Percentiles rank a stretch among this genome's conserved stretches.
Conservation (phyloP, 2,329 filamentous ascomycete genomes). For the Thelonectria discophora region DNA sequence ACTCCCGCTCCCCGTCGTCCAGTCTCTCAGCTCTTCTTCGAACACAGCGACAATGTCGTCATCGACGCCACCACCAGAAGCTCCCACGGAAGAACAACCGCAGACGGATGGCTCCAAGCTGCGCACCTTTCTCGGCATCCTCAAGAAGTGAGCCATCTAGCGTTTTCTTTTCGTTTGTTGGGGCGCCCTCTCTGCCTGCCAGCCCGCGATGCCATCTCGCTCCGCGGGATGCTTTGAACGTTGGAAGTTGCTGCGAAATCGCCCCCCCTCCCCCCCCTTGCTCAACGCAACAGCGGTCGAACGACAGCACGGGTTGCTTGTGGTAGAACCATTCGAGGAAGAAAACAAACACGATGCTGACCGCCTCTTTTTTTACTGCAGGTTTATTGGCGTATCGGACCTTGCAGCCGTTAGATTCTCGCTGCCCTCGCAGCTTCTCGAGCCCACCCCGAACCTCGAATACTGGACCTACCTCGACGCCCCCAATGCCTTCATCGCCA, state of each 20-base stretch:
- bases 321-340: constrained; percentile 8
- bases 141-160: constrained; percentile 77
- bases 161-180: not conserved
- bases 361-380: constrained; percentile 48
- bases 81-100: constrained; percentile 53
- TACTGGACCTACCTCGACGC: constrained; percentile 99
- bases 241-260: constrained; percentile 28
- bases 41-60: constrained; percentile 48
- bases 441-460: constrained; percentile 96
- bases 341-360: constrained; percentile 38
- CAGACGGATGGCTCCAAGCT: constrained; percentile 87
- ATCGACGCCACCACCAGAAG: constrained; percentile 46
- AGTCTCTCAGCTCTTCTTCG: constrained; percentile 15
- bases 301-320: constrained; percentile 8
- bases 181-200: not conserved
- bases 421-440: constrained; percentile 91
- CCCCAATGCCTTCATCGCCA: constrained; percentile 85
- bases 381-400: constrained; percentile 95
- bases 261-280: too few relatives aligned
- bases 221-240: constrained; percentile 10
- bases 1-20: not conserved
- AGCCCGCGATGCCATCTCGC: constrained; percentile 29
- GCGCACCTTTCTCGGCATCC: constrained; percentile 85
- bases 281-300: constrained; percentile 25
- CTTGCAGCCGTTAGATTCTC: constrained; percentile 97